Evolutionary conservation across 2,329 filamentous ascomycete species (phyloP), one percentile per base, ranked within the genome.

Genomic region (Tricladium varicosporioides): DNA sequence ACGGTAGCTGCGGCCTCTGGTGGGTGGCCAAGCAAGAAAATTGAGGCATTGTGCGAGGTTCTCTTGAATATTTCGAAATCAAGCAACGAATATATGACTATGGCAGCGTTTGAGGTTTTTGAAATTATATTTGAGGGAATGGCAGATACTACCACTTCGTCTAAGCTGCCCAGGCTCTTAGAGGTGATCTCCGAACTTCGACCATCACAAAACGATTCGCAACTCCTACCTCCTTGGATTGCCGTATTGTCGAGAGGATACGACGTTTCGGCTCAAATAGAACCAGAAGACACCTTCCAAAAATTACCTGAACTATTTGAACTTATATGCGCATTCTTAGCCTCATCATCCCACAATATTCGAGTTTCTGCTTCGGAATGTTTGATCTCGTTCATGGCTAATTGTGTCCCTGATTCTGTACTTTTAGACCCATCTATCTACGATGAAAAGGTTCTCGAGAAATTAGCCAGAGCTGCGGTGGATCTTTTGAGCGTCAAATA

Each of bases 21-120:
- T 43, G 94, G 94, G 51, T 99, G 94, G 94, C 94, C 94, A 0
- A 96, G 89, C 76, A 91, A 89, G 77, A 96, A 96, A 75, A 96
- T 97, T 54, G 94, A 99, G 74, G 80, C 88, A 2, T 78, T 99
- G 33, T 97, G 92, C 72, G 92, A 97, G 73, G 77, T 96, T 53
- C 77, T 99, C 57, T 83, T 99, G 64, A 86, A 86, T 64, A 96
- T 97, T 60, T 93, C 93, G 31, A 87, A 87, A 69, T 92, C 89
- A 8, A 94, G 86, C 72, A 97, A 95, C 71, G 92, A 97, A 71
- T 96, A 93, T 72, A 87, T 99, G 78, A 96, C 92, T 32, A 95
- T 97, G 87, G 88, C 91, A 10, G 89, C 92, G 0, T 97, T 99
- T 67, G 93, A 97, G 63, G 93, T 97, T 3, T 99, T 99, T 67